Evolutionary conservation across 2,329 filamentous ascomycete species (phyloP).

Genomic region (Aaosphaeria pasadenensis): DNA sequence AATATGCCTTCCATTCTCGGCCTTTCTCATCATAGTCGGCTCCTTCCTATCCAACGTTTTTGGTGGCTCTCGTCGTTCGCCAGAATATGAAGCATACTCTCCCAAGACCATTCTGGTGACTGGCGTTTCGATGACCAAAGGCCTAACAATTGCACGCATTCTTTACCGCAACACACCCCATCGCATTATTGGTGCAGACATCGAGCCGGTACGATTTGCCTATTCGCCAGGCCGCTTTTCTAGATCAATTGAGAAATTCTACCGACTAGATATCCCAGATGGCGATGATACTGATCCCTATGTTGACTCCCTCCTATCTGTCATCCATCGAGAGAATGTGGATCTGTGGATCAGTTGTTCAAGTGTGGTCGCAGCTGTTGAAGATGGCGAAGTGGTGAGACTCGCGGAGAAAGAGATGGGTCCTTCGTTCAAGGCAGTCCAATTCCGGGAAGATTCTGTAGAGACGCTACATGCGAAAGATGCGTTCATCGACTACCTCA

Average conservation of each 20-base stretch:
- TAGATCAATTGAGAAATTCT: conserved; percentile 53
- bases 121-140: conserved; percentile 70
- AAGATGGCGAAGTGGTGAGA: conserved; percentile 62
- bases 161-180: conserved; percentile 63
- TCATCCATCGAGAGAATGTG: conserved; percentile 60
- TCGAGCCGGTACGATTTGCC: conserved; percentile 41
- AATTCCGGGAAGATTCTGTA: conserved; percentile 58
- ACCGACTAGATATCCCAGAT: conserved; percentile 42
- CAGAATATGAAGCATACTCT: neutral
- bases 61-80: neutral
- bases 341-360: conserved; percentile 75
- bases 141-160: conserved; percentile 62
- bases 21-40: conserved; percentile 13
- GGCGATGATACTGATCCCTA: conserved; percentile 48
- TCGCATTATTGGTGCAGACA: conserved; percentile 69
- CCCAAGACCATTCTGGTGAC: conserved; percentile 64
- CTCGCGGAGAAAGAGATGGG: conserved; percentile 51
- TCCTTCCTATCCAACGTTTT: neutral
- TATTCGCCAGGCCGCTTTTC: conserved; percentile 53
- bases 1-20: conserved; percentile 49
- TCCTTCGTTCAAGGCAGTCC: conserved; percentile 60
- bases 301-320: conserved; percentile 53
- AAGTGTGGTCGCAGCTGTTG: conserved; percentile 61
- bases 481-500: conserved; percentile 60
- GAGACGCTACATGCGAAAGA: conserved; percentile 62